phyloP scores from a whole-genome alignment of 1,284 basidiomycete genomes.

The Kalmanozyma brasiliensis region DNA sequence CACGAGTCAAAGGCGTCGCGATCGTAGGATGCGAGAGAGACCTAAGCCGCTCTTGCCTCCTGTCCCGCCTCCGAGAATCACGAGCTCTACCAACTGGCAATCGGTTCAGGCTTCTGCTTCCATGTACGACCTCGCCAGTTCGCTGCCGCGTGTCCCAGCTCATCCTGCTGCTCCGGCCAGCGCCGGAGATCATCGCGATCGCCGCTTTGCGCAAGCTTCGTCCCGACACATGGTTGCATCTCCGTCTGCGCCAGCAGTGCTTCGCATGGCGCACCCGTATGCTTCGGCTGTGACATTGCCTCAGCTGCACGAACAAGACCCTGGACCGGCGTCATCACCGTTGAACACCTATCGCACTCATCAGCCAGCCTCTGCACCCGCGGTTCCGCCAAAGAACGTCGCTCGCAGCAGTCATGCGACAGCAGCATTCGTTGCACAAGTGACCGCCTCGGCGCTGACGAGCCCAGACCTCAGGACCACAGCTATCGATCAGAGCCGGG shows the following conservation, averaged over 20 bases:
- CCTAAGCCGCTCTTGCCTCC: conserved; percentile 37
- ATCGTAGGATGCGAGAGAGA: conserved; percentile 19
- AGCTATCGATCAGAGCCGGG: not conserved
- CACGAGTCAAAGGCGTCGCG: conserved; percentile 20
- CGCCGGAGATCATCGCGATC: conserved; percentile 18
- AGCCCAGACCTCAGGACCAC: not conserved
- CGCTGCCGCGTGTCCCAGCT: conserved; percentile 5
- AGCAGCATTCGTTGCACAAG: not conserved
- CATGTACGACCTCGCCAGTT: conserved; percentile 19
- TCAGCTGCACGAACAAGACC: conserved; percentile 5
- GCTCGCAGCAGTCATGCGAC: not conserved
- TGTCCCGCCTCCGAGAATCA: conserved; percentile 35
- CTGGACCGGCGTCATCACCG: not conserved
- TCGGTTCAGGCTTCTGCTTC: conserved; percentile 37
- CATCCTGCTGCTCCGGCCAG: conserved; percentile 13
- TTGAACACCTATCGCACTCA: not conserved
- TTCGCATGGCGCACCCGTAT: conserved; percentile 30
- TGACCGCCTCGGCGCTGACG: conserved; percentile 5
- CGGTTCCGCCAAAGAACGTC: conserved; percentile 15
- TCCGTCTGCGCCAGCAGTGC: conserved; percentile 11
- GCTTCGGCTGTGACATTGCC: conserved; percentile 11
- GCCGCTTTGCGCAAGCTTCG: not conserved
- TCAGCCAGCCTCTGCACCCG: conserved; percentile 12
- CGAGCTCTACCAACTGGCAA: conserved; percentile 43
- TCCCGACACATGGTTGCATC: conserved; percentile 8